Conservation (phyloP, 352 stramenopile genomes). For the Phytophthora citricola region DNA sequence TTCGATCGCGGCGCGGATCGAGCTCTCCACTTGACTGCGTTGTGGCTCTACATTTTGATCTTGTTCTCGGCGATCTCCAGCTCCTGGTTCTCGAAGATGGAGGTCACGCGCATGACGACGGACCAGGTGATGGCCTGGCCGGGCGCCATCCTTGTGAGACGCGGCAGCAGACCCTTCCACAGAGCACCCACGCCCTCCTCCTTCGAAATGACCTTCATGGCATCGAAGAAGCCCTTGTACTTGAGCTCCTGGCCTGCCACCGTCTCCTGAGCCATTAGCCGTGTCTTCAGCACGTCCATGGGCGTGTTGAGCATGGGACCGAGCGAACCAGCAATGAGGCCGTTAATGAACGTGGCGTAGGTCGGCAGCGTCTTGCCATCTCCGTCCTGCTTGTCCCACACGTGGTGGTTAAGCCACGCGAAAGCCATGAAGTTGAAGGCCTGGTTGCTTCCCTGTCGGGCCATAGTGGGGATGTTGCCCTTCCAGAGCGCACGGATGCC, state of each 20-base stretch:
- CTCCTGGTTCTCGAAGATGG: slow-evolving; percentile 86
- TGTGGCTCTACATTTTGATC: slow-evolving; percentile 67
- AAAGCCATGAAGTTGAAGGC: slow-evolving; percentile 98
- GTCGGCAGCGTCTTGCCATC: slow-evolving; percentile 91
- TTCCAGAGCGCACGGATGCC: slow-evolving; percentile 96
- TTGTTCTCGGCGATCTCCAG: slow-evolving; percentile 57
- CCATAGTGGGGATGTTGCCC: slow-evolving; percentile 95
- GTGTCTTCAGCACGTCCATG: slow-evolving; percentile 96
- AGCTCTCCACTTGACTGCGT: slow-evolving; percentile 1
- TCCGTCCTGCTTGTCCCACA: slow-evolving; percentile 92
- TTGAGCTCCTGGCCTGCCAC: slow-evolving; percentile 91
- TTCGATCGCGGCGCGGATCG: slow-evolving; percentile 11
- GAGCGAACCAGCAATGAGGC: slow-evolving; percentile 87
- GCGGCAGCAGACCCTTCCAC: slow-evolving; percentile 97
- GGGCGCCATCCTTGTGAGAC: slow-evolving; percentile 96
- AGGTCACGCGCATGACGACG: slow-evolving; percentile 89
- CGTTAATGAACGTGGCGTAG: slow-evolving; percentile 96
- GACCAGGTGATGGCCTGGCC: slow-evolving; percentile 98
- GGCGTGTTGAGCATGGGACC: slow-evolving; percentile 90
- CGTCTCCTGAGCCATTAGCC: slow-evolving; percentile 92
- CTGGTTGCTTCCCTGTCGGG: slow-evolving; percentile 97
- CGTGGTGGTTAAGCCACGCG: slow-evolving; percentile 91
- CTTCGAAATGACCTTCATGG: slow-evolving; percentile 92
- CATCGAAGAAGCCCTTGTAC: slow-evolving; percentile 96
- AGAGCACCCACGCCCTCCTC: slow-evolving; percentile 95